Evolutionary conservation across 768 basidiomycete genomes (phyloP), one percentile per base, ranked within the genome.

Genomic region (Termitomyces sp.): DNA sequence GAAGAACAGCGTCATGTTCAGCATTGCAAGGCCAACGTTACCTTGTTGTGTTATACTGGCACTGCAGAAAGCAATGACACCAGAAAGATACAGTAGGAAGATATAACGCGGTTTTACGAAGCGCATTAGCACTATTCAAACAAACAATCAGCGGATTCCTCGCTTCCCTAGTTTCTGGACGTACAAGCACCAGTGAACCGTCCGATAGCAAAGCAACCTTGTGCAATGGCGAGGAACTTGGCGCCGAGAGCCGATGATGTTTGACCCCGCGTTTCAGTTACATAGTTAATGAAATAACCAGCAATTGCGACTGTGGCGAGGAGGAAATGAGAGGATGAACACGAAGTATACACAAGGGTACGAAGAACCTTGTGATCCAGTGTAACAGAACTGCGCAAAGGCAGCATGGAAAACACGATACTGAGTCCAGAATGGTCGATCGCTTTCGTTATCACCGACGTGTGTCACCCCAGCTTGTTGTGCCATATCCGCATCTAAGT

Each of bases 401-500:
- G 70, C 64, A 7, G 72, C 72, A 47, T 67, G 67, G 67, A 73
- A 73, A 3, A 73, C 56, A 16, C 66, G 66, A 24, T 62, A 69
- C 53, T 71, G 71, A 26, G 50, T 62, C 65, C 67, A 63, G 64
- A 73, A 71, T 10, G 67, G 62, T 37, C 68, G 64, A 0, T 69
- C 66, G 26, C 68, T 62, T 26, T 67, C 64, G 22, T 60, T 62
- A 16, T 68, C 64, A 10, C 64, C 68, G 33, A 64, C 68, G 52
- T 73, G 72, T 0, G 72, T 73, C 20, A 69, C 27, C 47, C 71
- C 71, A 16, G 71, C 70, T 59, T 73, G 72, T 33, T 71, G 63
- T 10, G 65, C 69, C 72, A 73, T 73, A 62, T 73, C 72, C 30
- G 66, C 63, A 54, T 73, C 72, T 71, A n/a, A n/a, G n/a, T n/a